Evolutionary conservation across 106 monocot genomes (phyloP), one percentile per base, ranked within the genome.

Genomic region (Phalaenopsis aphrodite): DNA sequence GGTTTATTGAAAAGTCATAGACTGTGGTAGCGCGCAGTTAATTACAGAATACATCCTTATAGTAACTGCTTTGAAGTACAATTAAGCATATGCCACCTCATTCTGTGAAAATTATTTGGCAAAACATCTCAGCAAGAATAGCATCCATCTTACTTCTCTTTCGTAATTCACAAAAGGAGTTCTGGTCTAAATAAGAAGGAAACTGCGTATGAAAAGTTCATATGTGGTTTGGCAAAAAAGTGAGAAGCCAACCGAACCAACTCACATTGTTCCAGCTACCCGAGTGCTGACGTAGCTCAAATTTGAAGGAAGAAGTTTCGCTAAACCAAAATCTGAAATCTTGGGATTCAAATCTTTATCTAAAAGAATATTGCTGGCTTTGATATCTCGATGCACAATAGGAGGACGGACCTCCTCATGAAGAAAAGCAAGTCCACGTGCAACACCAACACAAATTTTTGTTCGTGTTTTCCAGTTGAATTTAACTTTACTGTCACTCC

Each of bases 291-390:
- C 79, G 79, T 87, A 84, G 1, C 80, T 84, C 65, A 78, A 49
- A 75, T 84, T 81, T 55, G 79, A 19, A 12, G 84, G 87, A 14
- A 87, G 41, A 81, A 84, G 75, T 75, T 82, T 87, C 38, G 87
- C 87, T 10, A 87, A 81, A 68, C 87, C 84, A 87, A 87, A 87
- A 82, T 87, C 87, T 64, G 87, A 81, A 66, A 87, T 84, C 43
- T 87, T 87, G 37, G 87, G 84, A 5, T 42, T 87, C 24, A 87
- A 81, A 79, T 87, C 75, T 67, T 82, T 76, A 79, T 87, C 87
- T 24, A 87, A 81, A 84, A 87, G 87, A 78, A 87, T 84, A 75
- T 87, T 87, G 47, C 87, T 78, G 5, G 83, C 87, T 84, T 87
- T 87, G 67, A 87, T 87, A 80, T 87, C 87, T 9, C 87, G 72